phyloP scores from a whole-genome alignment of 352 stramenopile species.

The Phytophthora tentaculata region DNA sequence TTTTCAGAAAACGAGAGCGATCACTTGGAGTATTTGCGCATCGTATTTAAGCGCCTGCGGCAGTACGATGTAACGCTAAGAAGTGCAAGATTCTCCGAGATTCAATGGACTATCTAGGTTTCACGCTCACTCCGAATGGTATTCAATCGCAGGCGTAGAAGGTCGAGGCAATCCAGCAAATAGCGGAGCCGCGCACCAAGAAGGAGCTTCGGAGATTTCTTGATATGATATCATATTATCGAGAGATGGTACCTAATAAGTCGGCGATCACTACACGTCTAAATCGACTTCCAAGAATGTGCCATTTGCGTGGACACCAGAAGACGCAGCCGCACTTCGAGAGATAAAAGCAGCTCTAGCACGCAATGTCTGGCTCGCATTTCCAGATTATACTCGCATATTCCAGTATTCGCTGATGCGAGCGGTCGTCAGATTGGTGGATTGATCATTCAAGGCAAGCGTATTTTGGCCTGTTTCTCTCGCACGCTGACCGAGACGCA shows the following conservation, averaged over 20 bases:
- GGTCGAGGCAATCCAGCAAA: not conserved
- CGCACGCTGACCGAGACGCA: not conserved
- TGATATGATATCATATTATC: too few relatives aligned
- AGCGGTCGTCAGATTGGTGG: constrained; percentile 4
- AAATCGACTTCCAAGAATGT: too few relatives aligned
- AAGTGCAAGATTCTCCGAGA: not conserved
- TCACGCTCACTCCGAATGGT: not conserved
- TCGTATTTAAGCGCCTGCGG: not conserved
- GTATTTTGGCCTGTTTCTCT: constrained; percentile 13
- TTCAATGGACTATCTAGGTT: constrained; percentile 1
- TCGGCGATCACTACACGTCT: too few relatives aligned
- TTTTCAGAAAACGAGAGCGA: constrained; percentile 1
- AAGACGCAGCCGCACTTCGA: too few relatives aligned
- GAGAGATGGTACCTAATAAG: too few relatives aligned
- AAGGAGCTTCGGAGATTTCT: too few relatives aligned
- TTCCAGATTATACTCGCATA: too few relatives aligned
- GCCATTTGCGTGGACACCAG: too few relatives aligned
- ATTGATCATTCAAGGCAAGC: constrained; percentile 2
- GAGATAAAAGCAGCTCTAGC: too few relatives aligned
- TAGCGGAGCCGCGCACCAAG: constrained; percentile 4
- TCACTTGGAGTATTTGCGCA: not conserved
- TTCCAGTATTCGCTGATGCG: too few relatives aligned
- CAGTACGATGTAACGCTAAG: not conserved
- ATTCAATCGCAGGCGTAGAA: constrained; percentile 3
- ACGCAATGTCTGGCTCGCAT: too few relatives aligned